Percentiles rank a stretch among this genome's conserved stretches.
Evolutionary conservation across 192 early-diverging fungal genomes (phyloP).

Genomic region (Linnemannia schmuckeri): DNA sequence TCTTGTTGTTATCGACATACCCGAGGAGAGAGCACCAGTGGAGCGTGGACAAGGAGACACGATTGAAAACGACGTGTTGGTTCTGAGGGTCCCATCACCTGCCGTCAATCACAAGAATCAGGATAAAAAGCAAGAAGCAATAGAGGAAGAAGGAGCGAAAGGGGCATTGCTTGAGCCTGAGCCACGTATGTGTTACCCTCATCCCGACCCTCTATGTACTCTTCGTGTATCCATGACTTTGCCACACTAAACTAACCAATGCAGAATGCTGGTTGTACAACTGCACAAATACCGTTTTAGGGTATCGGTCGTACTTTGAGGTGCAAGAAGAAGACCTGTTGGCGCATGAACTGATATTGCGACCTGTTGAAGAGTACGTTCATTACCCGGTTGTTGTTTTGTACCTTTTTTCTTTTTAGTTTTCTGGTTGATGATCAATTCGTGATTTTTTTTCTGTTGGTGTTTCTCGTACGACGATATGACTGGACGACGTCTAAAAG

Average conservation of each 20-base stretch:
- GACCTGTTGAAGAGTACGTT: background rate
- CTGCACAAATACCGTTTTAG: background rate
- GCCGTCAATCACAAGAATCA: too few relatives aligned
- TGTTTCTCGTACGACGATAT: background rate
- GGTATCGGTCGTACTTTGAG: background rate
- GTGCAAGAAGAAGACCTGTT: background rate
- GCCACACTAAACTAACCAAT: background rate
- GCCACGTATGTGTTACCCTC: too few relatives aligned
- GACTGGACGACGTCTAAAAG: slow-evolving; percentile 1
- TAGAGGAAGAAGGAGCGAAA: too few relatives aligned
- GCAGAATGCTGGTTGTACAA: background rate
- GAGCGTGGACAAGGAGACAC: too few relatives aligned
- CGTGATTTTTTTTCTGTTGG: too few relatives aligned
- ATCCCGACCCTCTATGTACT: too few relatives aligned
- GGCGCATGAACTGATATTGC: background rate
- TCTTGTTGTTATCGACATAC: too few relatives aligned
- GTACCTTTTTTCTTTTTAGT: background rate
- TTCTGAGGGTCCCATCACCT: too few relatives aligned
- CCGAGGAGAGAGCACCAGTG: too few relatives aligned
- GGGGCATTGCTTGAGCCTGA: too few relatives aligned
- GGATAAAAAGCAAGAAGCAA: too few relatives aligned
- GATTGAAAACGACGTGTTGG: too few relatives aligned
- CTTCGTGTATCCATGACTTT: background rate
- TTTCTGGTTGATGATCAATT: background rate
- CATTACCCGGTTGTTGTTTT: background rate